Evolutionary conservation across 352 stramenopile genomes (phyloP).

Genomic region (Albugo laibachii): DNA sequence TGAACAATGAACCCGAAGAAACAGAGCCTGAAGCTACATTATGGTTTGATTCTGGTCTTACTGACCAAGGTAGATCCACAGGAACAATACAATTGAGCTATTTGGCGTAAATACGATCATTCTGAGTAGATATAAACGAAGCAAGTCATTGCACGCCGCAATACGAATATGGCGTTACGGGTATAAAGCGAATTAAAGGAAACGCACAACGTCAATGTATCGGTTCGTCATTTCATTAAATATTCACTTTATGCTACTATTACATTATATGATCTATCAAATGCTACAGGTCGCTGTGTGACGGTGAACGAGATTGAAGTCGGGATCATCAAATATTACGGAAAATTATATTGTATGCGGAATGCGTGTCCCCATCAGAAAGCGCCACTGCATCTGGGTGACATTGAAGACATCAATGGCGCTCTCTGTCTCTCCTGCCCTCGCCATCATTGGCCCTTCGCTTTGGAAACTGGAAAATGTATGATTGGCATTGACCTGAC

Average conservation of each 20-base stretch:
- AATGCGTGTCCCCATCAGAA: conserved; percentile 62
- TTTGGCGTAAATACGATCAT: not conserved
- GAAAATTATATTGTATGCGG: conserved; percentile 50
- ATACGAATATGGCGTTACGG: conserved; percentile 59
- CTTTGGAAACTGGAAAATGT: conserved; percentile 50
- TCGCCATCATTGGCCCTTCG: conserved; percentile 67
- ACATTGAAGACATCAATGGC: conserved; percentile 73
- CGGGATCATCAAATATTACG: conserved; percentile 66
- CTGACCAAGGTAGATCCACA: no score
- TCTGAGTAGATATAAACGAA: conserved; percentile 43
- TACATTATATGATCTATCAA: not conserved
- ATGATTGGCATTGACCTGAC: conserved; percentile 24
- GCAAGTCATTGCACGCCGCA: conserved; percentile 38
- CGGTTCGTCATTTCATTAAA: conserved; percentile 14
- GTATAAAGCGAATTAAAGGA: conserved; percentile 47
- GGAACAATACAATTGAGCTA: no score
- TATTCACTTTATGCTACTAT: not conserved
- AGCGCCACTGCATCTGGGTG: conserved; percentile 56
- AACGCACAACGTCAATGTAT: conserved; percentile 29
- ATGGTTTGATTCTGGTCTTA: no score
- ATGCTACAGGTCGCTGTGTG: conserved; percentile 24
- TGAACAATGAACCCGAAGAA: no score
- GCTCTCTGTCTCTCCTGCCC: conserved; percentile 50
- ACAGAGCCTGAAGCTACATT: no score
- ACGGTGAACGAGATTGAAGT: conserved; percentile 43